Base-by-base conservation (phyloP, 306 rosid species). In the Vigna hirtella region DNA sequence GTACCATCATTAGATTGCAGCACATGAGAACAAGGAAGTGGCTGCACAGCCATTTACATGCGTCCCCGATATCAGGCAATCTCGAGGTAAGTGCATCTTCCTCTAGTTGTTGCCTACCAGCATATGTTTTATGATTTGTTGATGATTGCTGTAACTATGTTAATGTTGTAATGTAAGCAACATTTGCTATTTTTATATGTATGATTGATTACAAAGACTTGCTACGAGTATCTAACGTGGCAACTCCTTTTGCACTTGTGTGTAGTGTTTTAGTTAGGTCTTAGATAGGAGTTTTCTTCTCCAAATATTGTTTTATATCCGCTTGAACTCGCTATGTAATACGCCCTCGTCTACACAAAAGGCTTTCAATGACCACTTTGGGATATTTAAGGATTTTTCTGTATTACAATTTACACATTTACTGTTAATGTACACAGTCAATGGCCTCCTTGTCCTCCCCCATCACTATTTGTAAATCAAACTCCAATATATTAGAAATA, bases 1-100 rank as follows among this genome's bases (percentile, higher is more conserved):
- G 98, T 67, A 87, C 99, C 17, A 84, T 93, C 38, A 76, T 96
- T 82, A 96, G 92, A 87, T 76, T 96, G 76, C 98, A 96, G 80
- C 99, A 96, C 87, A 96, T 91, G 99, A 89, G 77, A 78, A 96
- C 99, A 9, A 93, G 96, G 89, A 96, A 90, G 86, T 96, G 99
- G 99, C 86, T 96, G 80, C 99, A 96, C 89, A 96, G 98, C 82
- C 99, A 96, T 85, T 73, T 96, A 82, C 97, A 93, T 26, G 94
- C 96, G 7, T 96, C 99, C 80, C 99, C 99, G 1, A 90, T 96
- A 75, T 58, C 94, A 5, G 92, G 98, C 90, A 93, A 96, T 85
- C 91, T 93, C 24, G 99, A 96, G 94, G 99, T 92, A 68, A 55
- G 75, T 81, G 30, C 5, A 15, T 12, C 2, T 55, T 36, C 12